A percentile compares a stretch with the other conserved stretches of the same genome.
phyloP scores from a whole-genome alignment of 192 early-diverging fungal species.

The Fimicolochytrium jonesii region DNA sequence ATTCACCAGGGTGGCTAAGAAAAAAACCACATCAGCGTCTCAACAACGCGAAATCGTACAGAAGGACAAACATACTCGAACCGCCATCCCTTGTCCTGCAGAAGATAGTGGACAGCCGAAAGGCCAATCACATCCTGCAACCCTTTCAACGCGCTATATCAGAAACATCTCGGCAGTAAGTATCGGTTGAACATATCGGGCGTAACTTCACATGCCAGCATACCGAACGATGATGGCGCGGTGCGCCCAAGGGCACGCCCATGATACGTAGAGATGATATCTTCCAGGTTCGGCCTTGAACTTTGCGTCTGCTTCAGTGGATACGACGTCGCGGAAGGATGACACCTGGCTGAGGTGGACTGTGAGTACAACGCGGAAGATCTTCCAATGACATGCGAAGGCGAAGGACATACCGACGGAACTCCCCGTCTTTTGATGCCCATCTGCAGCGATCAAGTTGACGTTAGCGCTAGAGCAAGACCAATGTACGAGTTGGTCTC shows the following conservation, averaged over 20 bases:
- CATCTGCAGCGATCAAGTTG: too few relatives aligned
- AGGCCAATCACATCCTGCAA: slow-evolving; percentile 78
- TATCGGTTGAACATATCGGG: background rate
- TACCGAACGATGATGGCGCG: slow-evolving; percentile 79
- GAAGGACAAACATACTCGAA: slow-evolving; percentile 17
- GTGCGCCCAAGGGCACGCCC: slow-evolving; percentile 71
- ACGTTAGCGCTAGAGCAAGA: too few relatives aligned
- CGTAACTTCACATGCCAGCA: background rate
- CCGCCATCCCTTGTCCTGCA: slow-evolving; percentile 78
- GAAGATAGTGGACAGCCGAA: slow-evolving; percentile 79
- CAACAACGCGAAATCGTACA: background rate
- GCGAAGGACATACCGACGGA: slow-evolving; percentile 4
- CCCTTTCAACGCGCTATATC: slow-evolving; percentile 67
- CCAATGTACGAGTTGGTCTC: too few relatives aligned
- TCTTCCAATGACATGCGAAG: background rate
- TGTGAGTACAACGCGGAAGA: background rate
- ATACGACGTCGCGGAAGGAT: slow-evolving; percentile 37
- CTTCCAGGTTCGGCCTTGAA: slow-evolving; percentile 74
- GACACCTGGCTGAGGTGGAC: slow-evolving; percentile 34
- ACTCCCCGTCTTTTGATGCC: slow-evolving; percentile 22
- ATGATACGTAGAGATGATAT: slow-evolving; percentile 57
- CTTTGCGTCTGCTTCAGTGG: slow-evolving; percentile 42
- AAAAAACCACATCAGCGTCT: background rate
- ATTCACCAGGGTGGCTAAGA: slow-evolving; percentile 63
- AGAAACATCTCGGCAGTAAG: background rate